phyloP scores from a whole-genome alignment of 2,329 filamentous ascomycete genomes.

The Trichoderma semiorbis region DNA sequence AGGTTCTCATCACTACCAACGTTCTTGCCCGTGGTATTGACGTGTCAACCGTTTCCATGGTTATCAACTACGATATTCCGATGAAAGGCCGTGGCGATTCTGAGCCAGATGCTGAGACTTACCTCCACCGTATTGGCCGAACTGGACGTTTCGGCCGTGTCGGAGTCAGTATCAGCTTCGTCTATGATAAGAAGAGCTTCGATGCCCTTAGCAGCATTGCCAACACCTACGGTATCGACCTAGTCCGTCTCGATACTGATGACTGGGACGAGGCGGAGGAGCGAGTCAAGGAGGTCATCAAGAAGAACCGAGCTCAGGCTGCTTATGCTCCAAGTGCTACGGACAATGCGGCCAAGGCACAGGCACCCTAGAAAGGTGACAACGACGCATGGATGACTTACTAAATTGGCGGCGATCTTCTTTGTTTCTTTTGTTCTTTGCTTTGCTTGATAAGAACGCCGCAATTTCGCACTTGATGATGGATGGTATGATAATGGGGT shows the following conservation, averaged over 20 bases:
- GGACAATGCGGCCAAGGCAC: slow-evolving; percentile 31
- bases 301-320: slow-evolving; percentile 60
- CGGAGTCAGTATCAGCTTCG: slow-evolving; percentile 92
- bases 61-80: slow-evolving; percentile 93
- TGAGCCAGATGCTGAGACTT: slow-evolving; percentile 90
- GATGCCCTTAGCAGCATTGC: slow-evolving; percentile 76
- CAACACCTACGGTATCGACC: slow-evolving; percentile 72
- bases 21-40: slow-evolving; percentile 95
- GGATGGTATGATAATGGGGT: slow-evolving; percentile 7
- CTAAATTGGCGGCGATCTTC: slow-evolving; percentile 15
- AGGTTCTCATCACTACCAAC: slow-evolving; percentile 97
- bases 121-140: slow-evolving; percentile 94
- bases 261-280: slow-evolving; percentile 92
- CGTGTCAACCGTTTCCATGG: slow-evolving; percentile 86
- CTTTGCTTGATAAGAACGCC: slow-evolving; percentile 10
- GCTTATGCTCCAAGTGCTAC: slow-evolving; percentile 48
- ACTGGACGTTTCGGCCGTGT: slow-evolving; percentile 96
- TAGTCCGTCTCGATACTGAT: slow-evolving; percentile 74
- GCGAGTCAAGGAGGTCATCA: slow-evolving; percentile 77
- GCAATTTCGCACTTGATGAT: slow-evolving; percentile 9
- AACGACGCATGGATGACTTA: slow-evolving; percentile 6
- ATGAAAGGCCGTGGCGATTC: slow-evolving; percentile 72
- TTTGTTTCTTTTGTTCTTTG: not conserved
- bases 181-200: slow-evolving; percentile 82
- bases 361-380: slow-evolving; percentile 31